Evolutionary conservation across 2,329 filamentous ascomycete species (phyloP), one percentile per base, ranked within the genome.

Genomic region (Diplodia intermedia): DNA sequence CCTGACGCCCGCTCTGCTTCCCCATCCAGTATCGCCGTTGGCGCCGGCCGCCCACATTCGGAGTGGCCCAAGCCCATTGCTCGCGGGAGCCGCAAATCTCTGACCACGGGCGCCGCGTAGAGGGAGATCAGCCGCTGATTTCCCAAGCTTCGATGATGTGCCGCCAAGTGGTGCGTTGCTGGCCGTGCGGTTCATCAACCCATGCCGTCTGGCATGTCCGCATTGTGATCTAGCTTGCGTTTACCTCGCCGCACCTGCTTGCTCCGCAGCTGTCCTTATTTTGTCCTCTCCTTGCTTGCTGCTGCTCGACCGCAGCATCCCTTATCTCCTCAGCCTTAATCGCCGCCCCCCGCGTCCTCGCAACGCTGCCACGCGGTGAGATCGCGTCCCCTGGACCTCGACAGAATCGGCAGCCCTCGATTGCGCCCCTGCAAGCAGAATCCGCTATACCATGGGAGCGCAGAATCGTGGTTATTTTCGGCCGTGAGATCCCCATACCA

Each of bases 211-310:
- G 65, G 49, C 52, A 57, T 66, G 65, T 12, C 52, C 52, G 65
- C 65, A 57, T 50, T 49, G 52, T 66, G 53, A 66, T 31, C 63
- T 66, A 66, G 47, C 65, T 26, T 52, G 53, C 26, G 26, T 26
- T 26, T 26, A 4, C 62, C 33, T 62, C 31, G 43, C 29, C 29
- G 43, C 60, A 49, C 47, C 47, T 53, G 40, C 60, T 55, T 7
- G 15, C 50, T 55, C 79, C 78, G 77, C 75, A 72, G 15, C 73
- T 73, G 55, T 70, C 71, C 65, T 71, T 78, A 31, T 38, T 75
- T 71, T 75, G 2, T 9, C 50, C 67, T 74, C 52, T 69, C 69
- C 68, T 78, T 62, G 72, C 71, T 31, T 71, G 78, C 50, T 38
- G 74, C 40, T 65, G 72, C 67, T 69, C 76, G 31, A 12, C 61